A percentile compares a stretch with the other conserved stretches of the same genome.
Evolutionary conservation across 345 rosid species (phyloP).

Genomic region (Heritiera littoralis): DNA sequence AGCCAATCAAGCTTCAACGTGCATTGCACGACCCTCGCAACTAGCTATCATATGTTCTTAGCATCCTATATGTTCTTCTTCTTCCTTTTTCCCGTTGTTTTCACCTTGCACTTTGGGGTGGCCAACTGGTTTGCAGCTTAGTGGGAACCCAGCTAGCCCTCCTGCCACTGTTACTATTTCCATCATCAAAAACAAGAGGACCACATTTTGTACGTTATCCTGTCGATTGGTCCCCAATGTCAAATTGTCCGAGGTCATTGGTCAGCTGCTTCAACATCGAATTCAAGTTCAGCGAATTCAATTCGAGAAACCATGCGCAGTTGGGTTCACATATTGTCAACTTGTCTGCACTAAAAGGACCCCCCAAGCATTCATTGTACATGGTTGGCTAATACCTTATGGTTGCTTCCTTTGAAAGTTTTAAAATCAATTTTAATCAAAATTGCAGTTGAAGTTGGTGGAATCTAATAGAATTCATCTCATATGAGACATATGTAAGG

Average conservation of each 20-base stretch:
- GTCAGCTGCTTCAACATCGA: neutral
- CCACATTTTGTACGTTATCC: slow-evolving; percentile 16
- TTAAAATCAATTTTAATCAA: too few species aligned
- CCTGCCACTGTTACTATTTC: slow-evolving; percentile 1
- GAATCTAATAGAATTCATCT: too few species aligned
- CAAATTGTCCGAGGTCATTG: slow-evolving; percentile 20
- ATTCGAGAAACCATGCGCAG: neutral
- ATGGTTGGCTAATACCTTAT: neutral
- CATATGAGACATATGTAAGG: too few species aligned
- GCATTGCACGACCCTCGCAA: neutral
- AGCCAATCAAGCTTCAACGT: neutral
- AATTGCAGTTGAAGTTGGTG: too few species aligned
- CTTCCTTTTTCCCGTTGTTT: neutral
- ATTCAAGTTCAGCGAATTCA: neutral
- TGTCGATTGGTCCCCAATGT: slow-evolving; percentile 24
- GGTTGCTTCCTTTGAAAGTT: too few species aligned
- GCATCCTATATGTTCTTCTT: neutral
- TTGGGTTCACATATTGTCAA: slow-evolving; percentile 4
- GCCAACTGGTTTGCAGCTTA: slow-evolving; percentile 37
- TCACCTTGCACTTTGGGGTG: slow-evolving; percentile 7
- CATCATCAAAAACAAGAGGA: slow-evolving; percentile 21
- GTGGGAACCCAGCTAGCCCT: slow-evolving; percentile 32
- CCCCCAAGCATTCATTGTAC: neutral
- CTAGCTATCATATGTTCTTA: neutral
- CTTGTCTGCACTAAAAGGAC: slow-evolving; percentile 1